Conservation (phyloP, 805 yeast genomes). For the Metschnikowia gelsemii region DNA sequence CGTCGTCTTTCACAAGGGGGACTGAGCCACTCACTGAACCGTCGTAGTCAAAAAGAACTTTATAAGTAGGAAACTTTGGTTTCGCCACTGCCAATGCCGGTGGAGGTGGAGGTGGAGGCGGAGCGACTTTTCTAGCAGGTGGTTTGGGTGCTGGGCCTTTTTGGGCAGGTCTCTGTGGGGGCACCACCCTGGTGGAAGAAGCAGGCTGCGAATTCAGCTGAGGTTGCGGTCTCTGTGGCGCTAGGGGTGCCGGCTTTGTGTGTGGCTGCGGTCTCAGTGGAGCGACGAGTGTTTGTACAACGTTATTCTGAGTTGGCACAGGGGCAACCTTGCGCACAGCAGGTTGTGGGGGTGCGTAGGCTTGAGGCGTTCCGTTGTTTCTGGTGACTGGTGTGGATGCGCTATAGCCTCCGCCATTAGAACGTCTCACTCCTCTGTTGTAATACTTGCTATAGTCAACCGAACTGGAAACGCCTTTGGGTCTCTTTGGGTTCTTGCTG, state of each 20-base stretch:
- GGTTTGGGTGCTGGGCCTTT: slow-evolving; percentile 57
- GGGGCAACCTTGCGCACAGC: neutral
- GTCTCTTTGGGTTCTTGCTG: slow-evolving; percentile 70
- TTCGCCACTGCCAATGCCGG: slow-evolving; percentile 55
- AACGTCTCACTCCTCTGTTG: slow-evolving; percentile 29
- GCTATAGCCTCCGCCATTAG: slow-evolving; percentile 9
- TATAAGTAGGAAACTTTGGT: slow-evolving; percentile 73
- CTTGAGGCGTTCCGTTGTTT: slow-evolving; percentile 19
- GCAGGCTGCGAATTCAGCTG: slow-evolving; percentile 17
- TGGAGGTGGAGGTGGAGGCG: slow-evolving; percentile 55
- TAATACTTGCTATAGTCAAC: slow-evolving; percentile 46
- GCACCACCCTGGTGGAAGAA: slow-evolving; percentile 20
- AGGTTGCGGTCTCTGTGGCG: slow-evolving; percentile 23
- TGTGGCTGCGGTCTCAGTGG: slow-evolving; percentile 18
- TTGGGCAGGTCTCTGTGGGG: slow-evolving; percentile 25
- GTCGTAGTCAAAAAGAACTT: slow-evolving; percentile 84
- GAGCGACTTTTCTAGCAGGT: slow-evolving; percentile 46
- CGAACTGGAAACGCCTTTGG: slow-evolving; percentile 50
- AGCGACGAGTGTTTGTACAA: slow-evolving; percentile 5
- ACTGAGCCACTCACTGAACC: slow-evolving; percentile 83
- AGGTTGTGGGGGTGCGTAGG: slow-evolving; percentile 19
- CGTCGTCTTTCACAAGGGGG: slow-evolving; percentile 73
- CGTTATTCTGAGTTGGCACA: neutral
- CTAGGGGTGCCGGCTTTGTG: slow-evolving; percentile 22
- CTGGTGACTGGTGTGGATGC: slow-evolving; percentile 23